Evolutionary conservation across 208 protist species (phyloP).

Genomic region (Porcisia deanei): DNA sequence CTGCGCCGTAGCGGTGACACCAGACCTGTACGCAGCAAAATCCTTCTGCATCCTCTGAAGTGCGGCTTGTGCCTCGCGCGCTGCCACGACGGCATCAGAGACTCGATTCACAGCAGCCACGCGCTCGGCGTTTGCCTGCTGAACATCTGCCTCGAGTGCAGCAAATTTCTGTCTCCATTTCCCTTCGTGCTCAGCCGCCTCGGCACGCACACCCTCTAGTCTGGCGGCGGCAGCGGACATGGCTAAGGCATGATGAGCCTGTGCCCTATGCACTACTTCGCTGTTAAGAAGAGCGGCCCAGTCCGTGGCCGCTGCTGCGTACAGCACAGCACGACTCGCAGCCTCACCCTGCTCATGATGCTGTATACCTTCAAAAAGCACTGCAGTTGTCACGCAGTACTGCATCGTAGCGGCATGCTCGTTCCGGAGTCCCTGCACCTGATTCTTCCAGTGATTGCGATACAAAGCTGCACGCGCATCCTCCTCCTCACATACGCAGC

Average conservation of each 20-base stretch:
- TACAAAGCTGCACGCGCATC: not conserved
- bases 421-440: not conserved
- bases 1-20: constrained; percentile 39
- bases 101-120: not conserved
- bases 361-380: not conserved
- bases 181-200: not conserved
- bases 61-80: constrained; percentile 7
- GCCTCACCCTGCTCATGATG: not conserved
- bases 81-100: constrained; percentile 5
- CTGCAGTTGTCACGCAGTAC: not conserved
- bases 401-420: not conserved
- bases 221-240: not conserved
- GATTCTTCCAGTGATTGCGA: not conserved
- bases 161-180: not conserved
- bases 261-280: not conserved
- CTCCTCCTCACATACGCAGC: not conserved
- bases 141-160: constrained; percentile 1
- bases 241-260: not conserved
- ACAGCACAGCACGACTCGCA: not conserved
- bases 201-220: not conserved
- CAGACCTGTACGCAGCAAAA: constrained; percentile 17
- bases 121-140: not conserved
- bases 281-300: not conserved
- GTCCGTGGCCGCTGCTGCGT: not conserved
- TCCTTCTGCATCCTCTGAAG: constrained; percentile 5